These are phyloP conservation scores for Naematelia aurantialba DNA, from an alignment of 768 basidiomycete species.

Conservation along the genomic window DNA sequence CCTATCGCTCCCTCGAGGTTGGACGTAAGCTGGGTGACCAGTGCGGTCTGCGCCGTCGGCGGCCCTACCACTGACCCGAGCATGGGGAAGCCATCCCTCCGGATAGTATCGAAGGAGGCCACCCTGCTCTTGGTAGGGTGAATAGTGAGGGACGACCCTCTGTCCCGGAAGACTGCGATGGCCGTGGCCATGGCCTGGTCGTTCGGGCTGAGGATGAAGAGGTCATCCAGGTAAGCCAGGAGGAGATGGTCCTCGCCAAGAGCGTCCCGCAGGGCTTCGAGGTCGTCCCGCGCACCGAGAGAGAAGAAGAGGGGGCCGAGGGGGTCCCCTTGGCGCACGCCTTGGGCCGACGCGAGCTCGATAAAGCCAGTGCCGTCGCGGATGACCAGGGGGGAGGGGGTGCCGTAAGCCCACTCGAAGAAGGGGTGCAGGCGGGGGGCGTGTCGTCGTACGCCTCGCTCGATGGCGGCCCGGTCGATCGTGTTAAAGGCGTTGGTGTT, in stretches of 20 bases:
- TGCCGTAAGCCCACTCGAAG: slow-evolving; percentile 5
- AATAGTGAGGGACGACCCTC: not conserved
- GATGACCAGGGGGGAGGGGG: slow-evolving; percentile 2
- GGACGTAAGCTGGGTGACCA: slow-evolving; percentile 1
- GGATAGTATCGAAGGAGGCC: not conserved
- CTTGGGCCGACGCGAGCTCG: slow-evolving; percentile 18
- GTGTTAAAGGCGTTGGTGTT: slow-evolving; percentile 35
- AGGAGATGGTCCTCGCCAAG: slow-evolving; percentile 10
- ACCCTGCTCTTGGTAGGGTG: slow-evolving; percentile 3
- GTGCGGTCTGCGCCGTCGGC: not conserved
- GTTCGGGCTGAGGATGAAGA: slow-evolving; percentile 5
- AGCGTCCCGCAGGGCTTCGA: slow-evolving; percentile 1
- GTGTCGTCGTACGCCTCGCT: slow-evolving; percentile 6
- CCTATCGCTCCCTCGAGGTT: not conserved
- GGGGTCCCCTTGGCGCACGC: slow-evolving; percentile 32
- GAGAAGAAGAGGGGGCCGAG: slow-evolving; percentile 31
- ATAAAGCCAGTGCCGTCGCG: not conserved
- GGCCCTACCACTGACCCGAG: slow-evolving; percentile 9
- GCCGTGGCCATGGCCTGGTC: not conserved
- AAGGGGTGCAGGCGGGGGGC: slow-evolving; percentile 19
- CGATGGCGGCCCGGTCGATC: slow-evolving; percentile 1
- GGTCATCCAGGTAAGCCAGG: slow-evolving; percentile 23
- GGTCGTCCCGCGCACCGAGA: slow-evolving; percentile 8
- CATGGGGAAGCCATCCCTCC: not conserved
- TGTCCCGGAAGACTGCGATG: not conserved